These are phyloP conservation scores for Tremellales sp. DNA, from an alignment of 1,284 basidiomycete genomes.

Conservation along the genomic window DNA sequence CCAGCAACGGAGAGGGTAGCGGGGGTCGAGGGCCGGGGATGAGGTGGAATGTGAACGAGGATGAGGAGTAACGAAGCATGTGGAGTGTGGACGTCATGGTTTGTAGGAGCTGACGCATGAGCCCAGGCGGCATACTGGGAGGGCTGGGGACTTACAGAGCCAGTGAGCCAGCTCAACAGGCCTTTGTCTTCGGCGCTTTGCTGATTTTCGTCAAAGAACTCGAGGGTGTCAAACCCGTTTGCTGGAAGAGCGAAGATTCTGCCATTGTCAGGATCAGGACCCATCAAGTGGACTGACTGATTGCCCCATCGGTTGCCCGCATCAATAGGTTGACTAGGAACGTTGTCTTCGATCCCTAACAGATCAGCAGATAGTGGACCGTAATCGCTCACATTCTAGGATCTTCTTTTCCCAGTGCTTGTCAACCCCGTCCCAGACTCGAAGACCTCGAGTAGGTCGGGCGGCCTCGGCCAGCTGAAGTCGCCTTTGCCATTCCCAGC, in stretches of 20 bases:
- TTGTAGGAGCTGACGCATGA: slow-evolving; percentile 29
- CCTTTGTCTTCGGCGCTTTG: slow-evolving; percentile 30
- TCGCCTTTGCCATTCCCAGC: slow-evolving; percentile 32
- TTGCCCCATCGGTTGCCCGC: slow-evolving; percentile 36
- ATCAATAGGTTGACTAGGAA: slow-evolving; percentile 31
- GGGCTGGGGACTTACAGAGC: slow-evolving; percentile 23
- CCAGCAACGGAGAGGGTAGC: slow-evolving; percentile 1
- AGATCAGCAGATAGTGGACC: slow-evolving; percentile 4
- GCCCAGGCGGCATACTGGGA: neutral
- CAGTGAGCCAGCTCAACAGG: slow-evolving; percentile 38
- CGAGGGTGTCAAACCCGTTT: slow-evolving; percentile 37
- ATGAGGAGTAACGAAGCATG: slow-evolving; percentile 39
- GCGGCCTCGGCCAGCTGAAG: slow-evolving; percentile 17
- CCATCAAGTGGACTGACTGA: slow-evolving; percentile 24
- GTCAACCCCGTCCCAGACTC: slow-evolving; percentile 15
- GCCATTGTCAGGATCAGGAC: neutral
- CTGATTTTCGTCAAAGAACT: slow-evolving; percentile 33
- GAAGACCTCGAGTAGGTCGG: slow-evolving; percentile 12
- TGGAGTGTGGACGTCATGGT: slow-evolving; percentile 38
- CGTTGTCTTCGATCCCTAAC: slow-evolving; percentile 32
- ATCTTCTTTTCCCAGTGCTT: slow-evolving; percentile 19
- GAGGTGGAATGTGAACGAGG: slow-evolving; percentile 33
- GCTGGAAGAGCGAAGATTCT: slow-evolving; percentile 42
- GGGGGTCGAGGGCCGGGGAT: slow-evolving; percentile 27
- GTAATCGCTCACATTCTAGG: slow-evolving; percentile 19